A percentile compares a stretch with the other conserved stretches of the same genome.
phyloP scores from a whole-genome alignment of 441 rosid genomes.

The Codiaeum variegatum region DNA sequence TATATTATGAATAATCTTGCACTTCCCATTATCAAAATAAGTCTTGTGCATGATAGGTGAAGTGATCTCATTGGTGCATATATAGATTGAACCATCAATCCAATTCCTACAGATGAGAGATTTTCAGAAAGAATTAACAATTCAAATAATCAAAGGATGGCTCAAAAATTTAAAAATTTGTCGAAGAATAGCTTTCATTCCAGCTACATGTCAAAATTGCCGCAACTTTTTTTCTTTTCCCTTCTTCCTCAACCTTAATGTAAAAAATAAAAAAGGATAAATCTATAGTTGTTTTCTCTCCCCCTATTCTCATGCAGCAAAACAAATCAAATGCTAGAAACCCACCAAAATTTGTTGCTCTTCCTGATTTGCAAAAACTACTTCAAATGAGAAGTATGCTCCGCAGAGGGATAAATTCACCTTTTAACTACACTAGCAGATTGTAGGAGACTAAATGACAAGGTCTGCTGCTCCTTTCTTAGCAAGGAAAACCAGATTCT shows the following conservation, averaged over 20 bases:
- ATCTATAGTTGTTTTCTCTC: background rate
- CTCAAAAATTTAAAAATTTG: background rate
- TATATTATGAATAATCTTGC: too few relatives aligned
- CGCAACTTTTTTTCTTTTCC: background rate
- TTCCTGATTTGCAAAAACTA: too few relatives aligned
- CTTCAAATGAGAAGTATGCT: too few relatives aligned
- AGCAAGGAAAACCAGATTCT: slow-evolving; percentile 58
- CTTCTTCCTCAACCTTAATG: background rate
- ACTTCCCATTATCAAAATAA: too few relatives aligned
- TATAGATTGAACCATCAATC: background rate
- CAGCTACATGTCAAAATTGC: slow-evolving; percentile 9
- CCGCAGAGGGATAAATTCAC: background rate
- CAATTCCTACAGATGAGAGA: background rate
- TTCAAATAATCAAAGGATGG: background rate
- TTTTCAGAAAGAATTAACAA: background rate
- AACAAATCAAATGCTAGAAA: background rate
- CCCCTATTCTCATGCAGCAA: background rate
- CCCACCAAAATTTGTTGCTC: background rate
- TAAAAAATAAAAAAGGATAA: background rate
- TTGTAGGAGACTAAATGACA: slow-evolving; percentile 26
- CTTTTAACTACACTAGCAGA: slow-evolving; percentile 13
- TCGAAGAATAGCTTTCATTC: background rate
- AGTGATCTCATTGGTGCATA: background rate
- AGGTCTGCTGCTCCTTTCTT: slow-evolving; percentile 42
- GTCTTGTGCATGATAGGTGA: too few relatives aligned